Percentiles rank a stretch among this genome's conserved stretches.
Evolutionary conservation across 768 basidiomycete species (phyloP).

Genomic region (Boletellus ananiceps): DNA sequence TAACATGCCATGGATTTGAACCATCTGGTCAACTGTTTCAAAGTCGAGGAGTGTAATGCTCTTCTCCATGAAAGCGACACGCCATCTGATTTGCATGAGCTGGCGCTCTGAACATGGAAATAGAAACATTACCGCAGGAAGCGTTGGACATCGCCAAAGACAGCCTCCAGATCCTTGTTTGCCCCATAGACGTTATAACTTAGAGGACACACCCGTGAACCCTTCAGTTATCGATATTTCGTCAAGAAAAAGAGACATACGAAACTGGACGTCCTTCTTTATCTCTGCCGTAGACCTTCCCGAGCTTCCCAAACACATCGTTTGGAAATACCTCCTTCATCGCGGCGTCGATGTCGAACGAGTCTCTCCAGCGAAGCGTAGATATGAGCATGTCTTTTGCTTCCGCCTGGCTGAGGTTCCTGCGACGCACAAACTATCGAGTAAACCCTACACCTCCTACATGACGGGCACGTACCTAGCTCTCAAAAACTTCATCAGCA

Average conservation of each 20-base stretch:
- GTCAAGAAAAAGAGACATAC: slow-evolving; percentile 37
- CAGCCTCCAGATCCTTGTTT: slow-evolving; percentile 56
- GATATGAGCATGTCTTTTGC: slow-evolving; percentile 64
- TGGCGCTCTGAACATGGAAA: neutral
- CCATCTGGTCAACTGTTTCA: slow-evolving; percentile 61
- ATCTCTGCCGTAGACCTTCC: slow-evolving; percentile 63
- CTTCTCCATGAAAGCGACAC: slow-evolving; percentile 72
- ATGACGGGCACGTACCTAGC: slow-evolving; percentile 48
- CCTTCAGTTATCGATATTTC: neutral
- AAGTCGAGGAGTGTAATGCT: slow-evolving; percentile 64
- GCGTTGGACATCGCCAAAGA: slow-evolving; percentile 72
- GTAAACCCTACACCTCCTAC: neutral
- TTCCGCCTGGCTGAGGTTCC: slow-evolving; percentile 48
- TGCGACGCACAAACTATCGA: slow-evolving; percentile 16
- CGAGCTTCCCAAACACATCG: slow-evolving; percentile 61
- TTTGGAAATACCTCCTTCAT: slow-evolving; percentile 58
- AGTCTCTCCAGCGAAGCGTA: slow-evolving; percentile 67
- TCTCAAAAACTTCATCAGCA: slow-evolving; percentile 78
- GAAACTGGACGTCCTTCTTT: slow-evolving; percentile 65
- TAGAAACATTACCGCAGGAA: slow-evolving; percentile 58
- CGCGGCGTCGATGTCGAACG: slow-evolving; percentile 57
- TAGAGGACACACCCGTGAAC: neutral
- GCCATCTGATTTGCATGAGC: slow-evolving; percentile 51
- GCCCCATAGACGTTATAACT: slow-evolving; percentile 83
- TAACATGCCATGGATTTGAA: slow-evolving; percentile 64